Evolutionary conservation across 2,329 filamentous ascomycete genomes (phyloP).

Genomic region (Paecilomyces dactylethromorphus): DNA sequence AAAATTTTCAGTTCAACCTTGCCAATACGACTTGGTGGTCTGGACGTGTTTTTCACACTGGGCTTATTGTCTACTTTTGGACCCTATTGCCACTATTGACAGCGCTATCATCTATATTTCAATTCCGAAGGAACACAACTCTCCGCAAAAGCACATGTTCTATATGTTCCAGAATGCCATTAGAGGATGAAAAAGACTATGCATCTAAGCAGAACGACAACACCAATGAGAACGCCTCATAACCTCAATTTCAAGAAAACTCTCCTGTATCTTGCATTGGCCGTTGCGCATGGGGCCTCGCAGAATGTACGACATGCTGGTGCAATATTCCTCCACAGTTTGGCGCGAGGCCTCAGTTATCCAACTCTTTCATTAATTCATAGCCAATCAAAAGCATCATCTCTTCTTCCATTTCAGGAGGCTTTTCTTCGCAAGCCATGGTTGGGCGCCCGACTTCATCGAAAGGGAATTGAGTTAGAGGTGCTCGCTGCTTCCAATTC

Average conservation of each 20-base stretch:
- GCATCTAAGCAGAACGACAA: not conserved
- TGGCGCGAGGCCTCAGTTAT: slow-evolving; percentile 1
- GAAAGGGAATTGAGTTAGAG: slow-evolving; percentile 13
- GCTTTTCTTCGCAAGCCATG: slow-evolving; percentile 1
- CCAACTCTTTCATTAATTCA: slow-evolving; percentile 10
- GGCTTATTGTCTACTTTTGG: too few relatives aligned
- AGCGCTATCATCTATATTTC: not conserved
- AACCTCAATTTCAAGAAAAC: not conserved
- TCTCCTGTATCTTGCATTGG: not conserved
- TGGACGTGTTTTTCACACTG: too few relatives aligned
- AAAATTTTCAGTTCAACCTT: too few relatives aligned
- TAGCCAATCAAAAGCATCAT: slow-evolving; percentile 9
- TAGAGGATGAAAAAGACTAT: not conserved
- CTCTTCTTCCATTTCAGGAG: slow-evolving; percentile 5
- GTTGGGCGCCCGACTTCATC: slow-evolving; percentile 14
- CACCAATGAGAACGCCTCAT: not conserved
- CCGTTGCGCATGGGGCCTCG: not conserved
- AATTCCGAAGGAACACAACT: not conserved
- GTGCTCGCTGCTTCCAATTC: slow-evolving; percentile 22
- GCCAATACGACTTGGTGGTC: too few relatives aligned
- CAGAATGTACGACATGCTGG: not conserved
- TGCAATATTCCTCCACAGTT: not conserved
- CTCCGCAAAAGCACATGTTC: not conserved
- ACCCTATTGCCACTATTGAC: not conserved
- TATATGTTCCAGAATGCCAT: not conserved